Evolutionary conservation across 352 stramenopile genomes (phyloP).

Genomic region (Globisporangium solare): DNA sequence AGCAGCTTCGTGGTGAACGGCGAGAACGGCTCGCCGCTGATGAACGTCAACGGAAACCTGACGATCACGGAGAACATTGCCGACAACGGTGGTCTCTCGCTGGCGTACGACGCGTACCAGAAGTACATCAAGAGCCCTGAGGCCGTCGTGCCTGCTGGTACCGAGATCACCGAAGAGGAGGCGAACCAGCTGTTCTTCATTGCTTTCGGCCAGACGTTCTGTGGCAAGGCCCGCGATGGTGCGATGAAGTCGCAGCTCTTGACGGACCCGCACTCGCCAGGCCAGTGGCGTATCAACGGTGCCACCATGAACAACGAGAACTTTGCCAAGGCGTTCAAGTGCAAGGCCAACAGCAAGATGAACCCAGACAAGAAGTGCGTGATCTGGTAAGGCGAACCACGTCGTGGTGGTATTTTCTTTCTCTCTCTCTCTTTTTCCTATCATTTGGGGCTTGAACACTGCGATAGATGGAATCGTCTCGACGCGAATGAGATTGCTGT

Average conservation of each 20-base stretch:
- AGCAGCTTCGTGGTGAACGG: constrained; percentile 28
- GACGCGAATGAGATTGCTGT: too few relatives aligned
- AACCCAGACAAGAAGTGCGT: constrained; percentile 50
- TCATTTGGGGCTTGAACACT: too few relatives aligned
- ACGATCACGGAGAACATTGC: constrained; percentile 78
- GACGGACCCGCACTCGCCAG: constrained; percentile 39
- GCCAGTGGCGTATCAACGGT: constrained; percentile 59
- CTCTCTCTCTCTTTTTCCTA: too few relatives aligned
- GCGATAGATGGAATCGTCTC: too few relatives aligned
- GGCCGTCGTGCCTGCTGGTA: too few relatives aligned
- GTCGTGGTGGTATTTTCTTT: too few relatives aligned
- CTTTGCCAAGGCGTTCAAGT: constrained; percentile 52
- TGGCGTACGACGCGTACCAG: constrained; percentile 56
- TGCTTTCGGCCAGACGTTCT: constrained; percentile 61
- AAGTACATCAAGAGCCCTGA: constrained; percentile 18
- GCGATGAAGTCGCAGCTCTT: constrained; percentile 28
- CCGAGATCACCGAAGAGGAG: constrained; percentile 11
- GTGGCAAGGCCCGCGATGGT: constrained; percentile 39
- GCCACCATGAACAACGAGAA: constrained; percentile 53
- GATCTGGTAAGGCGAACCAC: constrained; percentile 27
- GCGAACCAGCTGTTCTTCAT: constrained; percentile 63
- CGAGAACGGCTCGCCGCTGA: constrained; percentile 25
- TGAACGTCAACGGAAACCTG: constrained; percentile 49
- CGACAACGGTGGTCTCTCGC: constrained; percentile 56
- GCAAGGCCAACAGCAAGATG: constrained; percentile 30